Conservation (phyloP, 805 yeast species). For the Hermanozyma aechmeae region DNA sequence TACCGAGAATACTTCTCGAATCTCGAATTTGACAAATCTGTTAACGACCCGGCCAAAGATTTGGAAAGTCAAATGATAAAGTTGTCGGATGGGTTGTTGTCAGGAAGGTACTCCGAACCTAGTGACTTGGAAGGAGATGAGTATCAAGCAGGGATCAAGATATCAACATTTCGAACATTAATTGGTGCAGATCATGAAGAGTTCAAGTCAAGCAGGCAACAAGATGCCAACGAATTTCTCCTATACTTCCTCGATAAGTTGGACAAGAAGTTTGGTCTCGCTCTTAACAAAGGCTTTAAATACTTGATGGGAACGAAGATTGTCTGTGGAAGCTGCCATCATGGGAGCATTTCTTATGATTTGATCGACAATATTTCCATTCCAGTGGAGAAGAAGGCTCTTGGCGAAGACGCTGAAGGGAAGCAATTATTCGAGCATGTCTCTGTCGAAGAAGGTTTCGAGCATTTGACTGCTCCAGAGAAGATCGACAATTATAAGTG, state of each 20-base stretch:
- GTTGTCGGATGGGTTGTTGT: slow-evolving; percentile 65
- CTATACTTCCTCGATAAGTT: slow-evolving; percentile 55
- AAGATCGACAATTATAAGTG: slow-evolving; percentile 53
- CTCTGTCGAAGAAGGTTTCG: slow-evolving; percentile 41
- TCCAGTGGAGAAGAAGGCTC: slow-evolving; percentile 38
- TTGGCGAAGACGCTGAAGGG: slow-evolving; percentile 32
- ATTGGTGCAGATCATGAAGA: slow-evolving; percentile 76
- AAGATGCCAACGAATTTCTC: slow-evolving; percentile 90
- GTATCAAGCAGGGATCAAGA: slow-evolving; percentile 72
- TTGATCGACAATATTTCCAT: slow-evolving; percentile 57
- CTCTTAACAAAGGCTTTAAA: slow-evolving; percentile 50
- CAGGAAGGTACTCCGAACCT: slow-evolving; percentile 67
- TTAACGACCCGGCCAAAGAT: slow-evolving; percentile 49
- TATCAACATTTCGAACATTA: slow-evolving; percentile 63
- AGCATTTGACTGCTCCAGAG: slow-evolving; percentile 37
- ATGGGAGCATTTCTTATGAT: slow-evolving; percentile 49
- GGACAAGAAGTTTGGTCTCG: slow-evolving; percentile 35
- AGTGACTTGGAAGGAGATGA: slow-evolving; percentile 31
- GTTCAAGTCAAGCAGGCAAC: slow-evolving; percentile 81
- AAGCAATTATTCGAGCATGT: slow-evolving; percentile 40
- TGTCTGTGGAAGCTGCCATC: slow-evolving; percentile 46
- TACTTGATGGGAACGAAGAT: slow-evolving; percentile 60
- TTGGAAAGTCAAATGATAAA: slow-evolving; percentile 71
- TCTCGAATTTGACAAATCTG: slow-evolving; percentile 18
- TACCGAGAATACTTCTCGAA: slow-evolving; percentile 31